Percentiles rank a stretch among this genome's conserved stretches.
phyloP scores from a whole-genome alignment of 2,329 filamentous ascomycete genomes.

The Aspergillus pseudoviridinutans region DNA sequence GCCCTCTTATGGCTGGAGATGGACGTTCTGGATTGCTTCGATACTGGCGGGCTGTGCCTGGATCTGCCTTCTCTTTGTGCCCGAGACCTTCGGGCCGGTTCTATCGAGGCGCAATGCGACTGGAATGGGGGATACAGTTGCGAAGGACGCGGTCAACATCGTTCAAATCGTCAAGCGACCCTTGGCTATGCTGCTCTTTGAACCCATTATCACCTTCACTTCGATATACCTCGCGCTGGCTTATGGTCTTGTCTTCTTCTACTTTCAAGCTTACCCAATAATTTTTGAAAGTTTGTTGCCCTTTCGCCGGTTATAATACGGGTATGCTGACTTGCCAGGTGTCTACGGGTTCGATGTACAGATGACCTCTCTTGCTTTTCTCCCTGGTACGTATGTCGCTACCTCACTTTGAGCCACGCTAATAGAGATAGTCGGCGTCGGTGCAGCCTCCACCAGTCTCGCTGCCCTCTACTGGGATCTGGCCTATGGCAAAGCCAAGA shows the following conservation, averaged over 20 bases:
- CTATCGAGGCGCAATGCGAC: background rate
- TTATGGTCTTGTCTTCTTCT: constrained; percentile 68
- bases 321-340: constrained; percentile 19
- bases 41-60: constrained; percentile 61
- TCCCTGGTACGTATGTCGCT: constrained; percentile 49
- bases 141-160: constrained; percentile 41
- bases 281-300: constrained; percentile 53
- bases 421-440: constrained; percentile 51
- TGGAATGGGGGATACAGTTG: constrained; percentile 29
- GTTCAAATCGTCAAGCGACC: constrained; percentile 68
- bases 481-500: constrained; percentile 52
- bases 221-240: constrained; percentile 68
- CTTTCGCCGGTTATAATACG: background rate
- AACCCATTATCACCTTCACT: constrained; percentile 68
- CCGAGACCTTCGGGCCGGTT: constrained; percentile 20
- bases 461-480: constrained; percentile 65
- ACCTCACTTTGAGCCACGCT: background rate
- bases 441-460: constrained; percentile 55
- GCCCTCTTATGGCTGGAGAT: constrained; percentile 40
- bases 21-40: constrained; percentile 56
- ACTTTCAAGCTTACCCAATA: constrained; percentile 69
- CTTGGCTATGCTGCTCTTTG: constrained; percentile 66
- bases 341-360: constrained; percentile 63
- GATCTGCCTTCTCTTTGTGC: constrained; percentile 58
- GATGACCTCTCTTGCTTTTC: constrained; percentile 62